Evolutionary conservation across 2,329 filamentous ascomycete species (phyloP).

Genomic region (Cordyceps cateniannulata): DNA sequence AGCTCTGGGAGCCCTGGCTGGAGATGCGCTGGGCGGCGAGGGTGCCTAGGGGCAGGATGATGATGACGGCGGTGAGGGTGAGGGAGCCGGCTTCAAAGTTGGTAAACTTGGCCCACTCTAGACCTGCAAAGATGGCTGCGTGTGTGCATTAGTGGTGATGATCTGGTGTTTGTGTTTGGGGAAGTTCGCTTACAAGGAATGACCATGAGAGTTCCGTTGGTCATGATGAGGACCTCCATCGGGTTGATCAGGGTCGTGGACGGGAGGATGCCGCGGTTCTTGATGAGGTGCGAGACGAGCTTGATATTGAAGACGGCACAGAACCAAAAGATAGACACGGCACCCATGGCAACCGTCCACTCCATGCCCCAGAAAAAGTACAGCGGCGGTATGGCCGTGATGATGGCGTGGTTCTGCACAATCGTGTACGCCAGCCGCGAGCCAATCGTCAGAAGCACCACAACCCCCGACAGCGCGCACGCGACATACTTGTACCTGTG

Average conservation of each 20-base stretch:
- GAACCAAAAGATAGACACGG: slow-evolving; percentile 43
- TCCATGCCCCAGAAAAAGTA: slow-evolving; percentile 32
- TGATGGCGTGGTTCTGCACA: slow-evolving; percentile 28
- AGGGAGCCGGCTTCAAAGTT: slow-evolving; percentile 46
- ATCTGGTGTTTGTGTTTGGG: background rate
- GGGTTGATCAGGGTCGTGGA: slow-evolving; percentile 36
- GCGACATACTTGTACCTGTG: slow-evolving; percentile 25
- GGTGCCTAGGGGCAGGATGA: slow-evolving; percentile 46
- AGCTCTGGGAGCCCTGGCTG: background rate
- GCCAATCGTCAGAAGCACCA: slow-evolving; percentile 28
- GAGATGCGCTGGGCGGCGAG: slow-evolving; percentile 43
- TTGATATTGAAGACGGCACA: slow-evolving; percentile 49
- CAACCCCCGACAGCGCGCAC: slow-evolving; percentile 25
- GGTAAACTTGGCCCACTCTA: slow-evolving; percentile 36
- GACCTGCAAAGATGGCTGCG: slow-evolving; percentile 43
- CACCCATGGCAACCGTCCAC: slow-evolving; percentile 32
- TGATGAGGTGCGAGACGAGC: slow-evolving; percentile 40
- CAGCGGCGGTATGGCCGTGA: slow-evolving; percentile 20
- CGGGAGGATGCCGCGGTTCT: slow-evolving; percentile 41
- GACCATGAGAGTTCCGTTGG: slow-evolving; percentile 50
- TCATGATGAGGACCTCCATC: slow-evolving; percentile 50
- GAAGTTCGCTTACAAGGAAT: slow-evolving; percentile 38
- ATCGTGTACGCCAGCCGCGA: slow-evolving; percentile 29
- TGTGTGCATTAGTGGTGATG: background rate
- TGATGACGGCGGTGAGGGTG: slow-evolving; percentile 41